phyloP scores from a whole-genome alignment of 768 basidiomycete species.

The Tricholoma furcatifolium region DNA sequence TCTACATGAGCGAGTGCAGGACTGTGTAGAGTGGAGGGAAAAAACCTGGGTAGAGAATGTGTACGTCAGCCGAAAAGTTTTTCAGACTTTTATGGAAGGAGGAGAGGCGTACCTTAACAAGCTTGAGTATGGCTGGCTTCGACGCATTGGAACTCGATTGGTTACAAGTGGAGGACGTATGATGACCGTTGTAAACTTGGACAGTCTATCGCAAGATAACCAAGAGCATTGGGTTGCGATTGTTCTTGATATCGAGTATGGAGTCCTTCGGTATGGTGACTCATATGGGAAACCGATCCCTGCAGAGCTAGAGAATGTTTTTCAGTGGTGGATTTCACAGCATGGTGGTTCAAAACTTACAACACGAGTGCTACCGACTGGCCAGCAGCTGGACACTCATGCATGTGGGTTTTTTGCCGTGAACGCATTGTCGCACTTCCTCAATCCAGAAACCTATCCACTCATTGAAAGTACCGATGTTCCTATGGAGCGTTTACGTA shows the following conservation, averaged over 20 bases:
- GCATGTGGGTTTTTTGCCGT: conserved; percentile 20
- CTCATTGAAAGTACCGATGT: conserved; percentile 2
- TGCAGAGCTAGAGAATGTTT: background rate
- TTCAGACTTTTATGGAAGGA: background rate
- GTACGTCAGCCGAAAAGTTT: background rate
- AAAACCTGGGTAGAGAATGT: background rate
- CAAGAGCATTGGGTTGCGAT: conserved; percentile 1
- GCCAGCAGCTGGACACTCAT: conserved; percentile 13
- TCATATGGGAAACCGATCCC: background rate
- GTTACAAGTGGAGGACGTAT: background rate
- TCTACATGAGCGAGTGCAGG: background rate
- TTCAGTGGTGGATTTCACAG: background rate
- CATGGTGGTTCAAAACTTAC: background rate
- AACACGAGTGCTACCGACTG: conserved; percentile 6
- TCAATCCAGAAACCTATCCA: conserved; percentile 4
- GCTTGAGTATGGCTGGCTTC: conserved; percentile 1
- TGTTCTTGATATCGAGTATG: background rate
- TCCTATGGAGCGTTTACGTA: conserved; percentile 8
- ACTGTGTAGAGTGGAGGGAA: background rate
- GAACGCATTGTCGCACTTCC: conserved; percentile 13
- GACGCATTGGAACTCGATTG: background rate
- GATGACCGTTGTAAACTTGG: background rate
- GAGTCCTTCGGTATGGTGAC: background rate
- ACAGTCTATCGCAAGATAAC: background rate
- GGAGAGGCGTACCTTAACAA: background rate